Conservation (phyloP, 345 rosid species). For the Lumnitzera racemosa region DNA sequence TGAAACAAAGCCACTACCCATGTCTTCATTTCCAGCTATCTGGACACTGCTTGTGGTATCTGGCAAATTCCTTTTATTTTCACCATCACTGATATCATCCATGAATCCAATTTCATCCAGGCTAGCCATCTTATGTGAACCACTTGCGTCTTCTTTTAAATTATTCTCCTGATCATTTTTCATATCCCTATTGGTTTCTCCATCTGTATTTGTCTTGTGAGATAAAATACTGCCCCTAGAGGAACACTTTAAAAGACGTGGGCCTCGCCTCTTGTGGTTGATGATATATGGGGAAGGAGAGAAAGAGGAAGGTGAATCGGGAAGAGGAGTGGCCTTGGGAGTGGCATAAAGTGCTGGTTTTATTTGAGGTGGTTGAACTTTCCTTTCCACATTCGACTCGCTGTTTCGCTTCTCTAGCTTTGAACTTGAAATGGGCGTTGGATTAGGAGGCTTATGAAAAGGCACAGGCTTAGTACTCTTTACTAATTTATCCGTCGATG, state of each 20-base stretch:
- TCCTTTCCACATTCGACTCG: conserved; percentile 28
- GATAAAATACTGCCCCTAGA: conserved; percentile 35
- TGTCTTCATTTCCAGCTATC: conserved; percentile 21
- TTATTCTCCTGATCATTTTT: too few relatives aligned
- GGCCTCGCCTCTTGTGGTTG: conserved; percentile 80
- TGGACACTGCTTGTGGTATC: not conserved
- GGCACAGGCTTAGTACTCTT: conserved; percentile 22
- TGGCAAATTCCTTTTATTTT: too few relatives aligned
- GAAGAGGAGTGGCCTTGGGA: conserved; percentile 61
- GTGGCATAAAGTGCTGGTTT: conserved; percentile 74
- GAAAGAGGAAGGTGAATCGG: conserved; percentile 68
- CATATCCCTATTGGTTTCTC: too few relatives aligned
- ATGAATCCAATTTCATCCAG: too few relatives aligned
- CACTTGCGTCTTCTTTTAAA: too few relatives aligned
- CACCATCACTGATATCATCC: too few relatives aligned
- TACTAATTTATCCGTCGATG: conserved; percentile 32
- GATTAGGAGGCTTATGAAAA: conserved; percentile 26
- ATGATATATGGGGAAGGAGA: conserved; percentile 78
- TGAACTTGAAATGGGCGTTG: conserved; percentile 16
- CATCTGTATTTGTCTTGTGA: not conserved
- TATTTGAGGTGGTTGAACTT: conserved; percentile 38
- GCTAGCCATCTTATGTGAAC: too few relatives aligned
- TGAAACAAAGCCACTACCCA: conserved; percentile 18
- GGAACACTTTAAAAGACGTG: conserved; percentile 51
- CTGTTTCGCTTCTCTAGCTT: conserved; percentile 33